Evolutionary conservation across 2,329 filamentous ascomycete genomes (phyloP).

Genomic region (Alternaria tenuissima): DNA sequence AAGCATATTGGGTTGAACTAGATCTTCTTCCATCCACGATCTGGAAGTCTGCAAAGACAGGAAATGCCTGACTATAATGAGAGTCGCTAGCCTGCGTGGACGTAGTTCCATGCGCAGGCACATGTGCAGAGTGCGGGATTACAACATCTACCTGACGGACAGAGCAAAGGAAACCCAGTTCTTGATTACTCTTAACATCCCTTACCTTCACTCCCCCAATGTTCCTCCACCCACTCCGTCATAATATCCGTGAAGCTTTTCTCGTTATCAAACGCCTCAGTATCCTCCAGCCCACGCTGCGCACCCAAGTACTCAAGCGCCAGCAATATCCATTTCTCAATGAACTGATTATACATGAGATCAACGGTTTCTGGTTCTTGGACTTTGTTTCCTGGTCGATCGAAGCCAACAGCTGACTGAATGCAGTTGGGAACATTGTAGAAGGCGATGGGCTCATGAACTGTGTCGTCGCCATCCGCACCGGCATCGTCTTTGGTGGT

Average conservation of each 20-base stretch:
- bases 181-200: constrained; percentile 6
- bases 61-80: constrained; percentile 1
- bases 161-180: not conserved
- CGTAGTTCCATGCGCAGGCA: not conserved
- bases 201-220: constrained; percentile 57
- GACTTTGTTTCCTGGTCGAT: constrained; percentile 29
- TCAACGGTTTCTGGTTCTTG: constrained; percentile 76
- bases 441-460: constrained; percentile 77
- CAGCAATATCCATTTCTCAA: constrained; percentile 80
- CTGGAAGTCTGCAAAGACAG: not conserved
- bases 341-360: constrained; percentile 89
- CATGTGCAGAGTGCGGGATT: not conserved
- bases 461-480: constrained; percentile 85
- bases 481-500: constrained; percentile 88
- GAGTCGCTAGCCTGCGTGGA: not conserved
- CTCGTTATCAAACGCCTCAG: constrained; percentile 61
- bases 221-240: constrained; percentile 64
- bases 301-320: constrained; percentile 71
- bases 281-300: constrained; percentile 60
- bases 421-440: constrained; percentile 86
- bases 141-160: not conserved
- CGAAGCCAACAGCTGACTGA: constrained; percentile 71
- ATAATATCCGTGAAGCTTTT: constrained; percentile 66
- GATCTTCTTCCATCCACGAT: not conserved
- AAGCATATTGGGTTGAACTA: constrained; percentile 8